Conservation (phyloP, 2,329 filamentous ascomycete species). For the Ambrosiella xylebori region DNA sequence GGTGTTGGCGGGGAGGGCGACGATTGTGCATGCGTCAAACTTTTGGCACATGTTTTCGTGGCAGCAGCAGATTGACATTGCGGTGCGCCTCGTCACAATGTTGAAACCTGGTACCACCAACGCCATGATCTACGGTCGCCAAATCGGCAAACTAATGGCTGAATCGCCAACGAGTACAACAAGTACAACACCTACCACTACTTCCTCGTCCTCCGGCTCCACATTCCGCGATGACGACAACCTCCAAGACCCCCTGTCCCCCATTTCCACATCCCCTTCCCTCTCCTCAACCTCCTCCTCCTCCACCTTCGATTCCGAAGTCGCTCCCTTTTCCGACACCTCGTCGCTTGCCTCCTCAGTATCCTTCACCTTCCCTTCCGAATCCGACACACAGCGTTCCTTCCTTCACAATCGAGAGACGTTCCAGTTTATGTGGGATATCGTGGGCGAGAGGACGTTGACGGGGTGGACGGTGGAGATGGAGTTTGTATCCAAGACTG, state of each 20-base stretch:
- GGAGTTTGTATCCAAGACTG: conserved; percentile 18
- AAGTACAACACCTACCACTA: too few relatives aligned
- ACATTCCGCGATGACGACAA: neutral
- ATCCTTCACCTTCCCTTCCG: conserved; percentile 11
- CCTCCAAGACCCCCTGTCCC: neutral
- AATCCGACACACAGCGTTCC: conserved; percentile 1
- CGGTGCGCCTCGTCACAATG: conserved; percentile 28
- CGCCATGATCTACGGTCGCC: conserved; percentile 33
- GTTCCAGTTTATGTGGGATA: conserved; percentile 37
- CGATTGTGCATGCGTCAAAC: conserved; percentile 30
- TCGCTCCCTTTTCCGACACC: conserved; percentile 11
- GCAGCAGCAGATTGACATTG: conserved; percentile 29
- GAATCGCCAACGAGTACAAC: neutral
- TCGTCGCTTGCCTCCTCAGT: conserved; percentile 10
- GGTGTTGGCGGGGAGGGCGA: conserved; percentile 24
- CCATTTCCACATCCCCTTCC: conserved; percentile 3
- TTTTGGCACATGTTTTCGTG: conserved; percentile 35
- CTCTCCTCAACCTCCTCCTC: conserved; percentile 2
- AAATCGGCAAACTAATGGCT: conserved; percentile 24
- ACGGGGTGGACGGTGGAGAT: conserved; percentile 33
- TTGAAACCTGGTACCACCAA: conserved; percentile 27
- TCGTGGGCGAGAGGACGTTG: conserved; percentile 30
- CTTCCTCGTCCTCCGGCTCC: neutral
- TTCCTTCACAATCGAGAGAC: conserved; percentile 32
- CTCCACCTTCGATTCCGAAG: conserved; percentile 7